phyloP scores from a whole-genome alignment of 225 moss, liverwort and hornwort species.

The Asterella californica region DNA sequence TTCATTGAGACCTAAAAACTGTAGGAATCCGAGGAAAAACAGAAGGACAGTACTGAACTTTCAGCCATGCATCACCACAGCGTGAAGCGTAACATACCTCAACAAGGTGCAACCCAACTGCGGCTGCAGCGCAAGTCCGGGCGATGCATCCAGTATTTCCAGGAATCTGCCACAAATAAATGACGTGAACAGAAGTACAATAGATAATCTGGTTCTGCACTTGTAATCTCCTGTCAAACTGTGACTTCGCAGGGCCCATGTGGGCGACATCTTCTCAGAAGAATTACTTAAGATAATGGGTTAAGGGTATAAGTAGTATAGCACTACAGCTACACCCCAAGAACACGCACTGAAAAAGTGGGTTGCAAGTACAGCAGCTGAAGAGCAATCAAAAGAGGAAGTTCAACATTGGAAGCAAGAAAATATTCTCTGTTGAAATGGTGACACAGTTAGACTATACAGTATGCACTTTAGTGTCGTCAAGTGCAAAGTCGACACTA shows the following conservation, averaged over 20 bases:
- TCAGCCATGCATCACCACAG: background rate
- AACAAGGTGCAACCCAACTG: conserved; percentile 89
- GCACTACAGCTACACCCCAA: no score
- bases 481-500: no score
- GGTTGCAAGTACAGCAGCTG: background rate
- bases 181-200: background rate
- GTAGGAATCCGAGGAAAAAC: background rate
- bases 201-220: background rate
- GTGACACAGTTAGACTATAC: background rate
- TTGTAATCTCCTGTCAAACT: background rate
- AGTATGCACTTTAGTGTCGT: background rate
- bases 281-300: background rate
- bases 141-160: conserved; percentile 98
- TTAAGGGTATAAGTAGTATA: background rate
- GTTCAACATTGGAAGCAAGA: background rate
- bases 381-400: background rate
- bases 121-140: conserved; percentile 93
- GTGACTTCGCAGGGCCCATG: background rate
- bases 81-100: conserved; percentile 50
- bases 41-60: background rate
- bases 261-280: background rate
- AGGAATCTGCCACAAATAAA: conserved; percentile 94
- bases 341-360: background rate
- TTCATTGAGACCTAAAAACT: no score
- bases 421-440: background rate